Base-by-base conservation (phyloP, 164 flowering plant genomes). In the Magnolia changhungtana region DNA sequence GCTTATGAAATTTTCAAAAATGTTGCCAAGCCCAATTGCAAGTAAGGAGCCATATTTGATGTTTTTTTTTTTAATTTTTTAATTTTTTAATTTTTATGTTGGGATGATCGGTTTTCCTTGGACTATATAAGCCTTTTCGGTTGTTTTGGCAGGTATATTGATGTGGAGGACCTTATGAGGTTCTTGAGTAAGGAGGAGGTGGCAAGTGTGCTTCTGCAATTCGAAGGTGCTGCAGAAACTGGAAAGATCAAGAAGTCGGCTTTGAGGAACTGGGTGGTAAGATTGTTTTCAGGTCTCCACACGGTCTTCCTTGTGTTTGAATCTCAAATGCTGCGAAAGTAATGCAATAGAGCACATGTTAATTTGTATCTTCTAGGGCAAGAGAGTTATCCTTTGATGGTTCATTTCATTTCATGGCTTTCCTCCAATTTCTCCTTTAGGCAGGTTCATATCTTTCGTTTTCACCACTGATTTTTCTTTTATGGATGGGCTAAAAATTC, bases 191-290 rank as follows among this genome's bases (percentile, higher is more conserved):
- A 84, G 67, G 93, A 89, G 69, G 92, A 91, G 75, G 88, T 89
- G 24, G 84, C 83, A 29, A 75, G 74, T 71, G 85, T 90, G 71
- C 79, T 95, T 74, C 93, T 86, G 0, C 80, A 89, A 59, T 89
- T 93, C 75, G 91, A 87, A 82, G 97, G 92, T 82, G 89, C 92
- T 13, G 85, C 74, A 50, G 97, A 91, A 78, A 84, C 86, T 7
- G 81, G 90, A 76, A 84, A 84, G 83, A 90, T 95, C 29, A 88
- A 87, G 83, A 88, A 85, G 82, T 77, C 84, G 50, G 68, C 87
- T 73, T 76, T 95, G 74, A 86, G 80, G 79, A 89, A 86, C 58
- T 95, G 98, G 98, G 88, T 91, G 95, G 98, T 91, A 82, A 80
- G 88, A 77, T 69, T 63, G 64, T 65, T 66, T 50, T 71, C 13